Percentiles rank a stretch among this genome's conserved stretches.
Evolutionary conservation across 2,329 filamentous ascomycete genomes (phyloP).

Genomic region (Periglandula ipomoeae): DNA sequence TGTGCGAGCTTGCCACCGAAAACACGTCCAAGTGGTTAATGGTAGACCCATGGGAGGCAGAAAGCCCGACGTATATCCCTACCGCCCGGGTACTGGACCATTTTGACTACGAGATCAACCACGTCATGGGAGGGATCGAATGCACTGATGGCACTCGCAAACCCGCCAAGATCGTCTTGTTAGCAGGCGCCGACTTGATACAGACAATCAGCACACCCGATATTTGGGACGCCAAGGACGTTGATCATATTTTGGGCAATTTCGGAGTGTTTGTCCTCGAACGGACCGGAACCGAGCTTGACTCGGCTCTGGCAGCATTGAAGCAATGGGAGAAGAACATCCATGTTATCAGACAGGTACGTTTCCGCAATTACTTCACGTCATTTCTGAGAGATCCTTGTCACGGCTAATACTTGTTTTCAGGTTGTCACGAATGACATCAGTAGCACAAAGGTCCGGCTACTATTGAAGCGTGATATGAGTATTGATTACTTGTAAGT

Average conservation of each 20-base stretch:
- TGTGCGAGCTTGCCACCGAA: conserved; percentile 76
- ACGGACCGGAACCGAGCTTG: conserved; percentile 77
- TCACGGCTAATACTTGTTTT: not conserved
- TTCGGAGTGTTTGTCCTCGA: conserved; percentile 85
- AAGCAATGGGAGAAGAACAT: conserved; percentile 80
- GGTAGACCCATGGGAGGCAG: conserved; percentile 84
- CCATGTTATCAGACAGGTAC: conserved; percentile 61
- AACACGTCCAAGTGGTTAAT: conserved; percentile 67
- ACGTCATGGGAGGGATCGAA: conserved; percentile 65
- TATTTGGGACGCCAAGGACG: conserved; percentile 76
- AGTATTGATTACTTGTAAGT: conserved; percentile 59
- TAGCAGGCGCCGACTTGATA: conserved; percentile 71
- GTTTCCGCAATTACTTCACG: not conserved
- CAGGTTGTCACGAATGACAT: conserved; percentile 69
- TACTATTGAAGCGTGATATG: conserved; percentile 72
- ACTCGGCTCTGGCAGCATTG: conserved; percentile 74
- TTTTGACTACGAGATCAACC: conserved; percentile 83
- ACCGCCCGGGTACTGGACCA: conserved; percentile 87
- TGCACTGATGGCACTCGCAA: conserved; percentile 57
- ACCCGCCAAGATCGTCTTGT: conserved; percentile 63
- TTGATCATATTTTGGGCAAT: conserved; percentile 77
- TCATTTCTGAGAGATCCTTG: not conserved
- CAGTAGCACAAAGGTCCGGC: conserved; percentile 71
- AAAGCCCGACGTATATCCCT: conserved; percentile 71
- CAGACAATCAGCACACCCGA: conserved; percentile 64